Percentiles rank a stretch among this genome's conserved stretches.
Evolutionary conservation across 805 yeast genomes (phyloP).

Genomic region (Schizosaccharomyces octosporus): DNA sequence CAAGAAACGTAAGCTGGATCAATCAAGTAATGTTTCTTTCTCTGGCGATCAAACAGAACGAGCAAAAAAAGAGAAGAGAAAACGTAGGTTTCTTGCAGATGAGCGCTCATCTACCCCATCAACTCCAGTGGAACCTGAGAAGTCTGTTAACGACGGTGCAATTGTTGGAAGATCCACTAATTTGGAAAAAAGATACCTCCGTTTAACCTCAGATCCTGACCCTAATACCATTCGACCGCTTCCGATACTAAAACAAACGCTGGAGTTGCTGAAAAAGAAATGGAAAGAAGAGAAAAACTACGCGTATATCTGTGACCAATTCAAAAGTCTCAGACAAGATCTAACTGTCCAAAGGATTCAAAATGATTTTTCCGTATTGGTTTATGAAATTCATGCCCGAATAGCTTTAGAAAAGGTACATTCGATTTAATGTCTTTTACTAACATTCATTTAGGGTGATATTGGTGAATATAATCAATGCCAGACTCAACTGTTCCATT

Average conservation of each 20-base stretch:
- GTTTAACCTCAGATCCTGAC: constrained; percentile 79
- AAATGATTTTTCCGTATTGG: constrained; percentile 47
- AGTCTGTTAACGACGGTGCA: not conserved
- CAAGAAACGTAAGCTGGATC: not conserved
- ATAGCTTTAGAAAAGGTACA: constrained; percentile 46
- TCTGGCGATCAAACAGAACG: not conserved
- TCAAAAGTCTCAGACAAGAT: constrained; percentile 82
- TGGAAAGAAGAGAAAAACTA: constrained; percentile 33
- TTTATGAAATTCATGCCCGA: constrained; percentile 68
- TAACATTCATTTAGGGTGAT: constrained; percentile 20
- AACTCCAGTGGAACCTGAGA: not conserved
- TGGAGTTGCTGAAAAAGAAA: constrained; percentile 28
- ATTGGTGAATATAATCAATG: constrained; percentile 91
- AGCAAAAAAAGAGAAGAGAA: not conserved
- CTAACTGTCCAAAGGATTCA: constrained; percentile 73
- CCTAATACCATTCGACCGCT: constrained; percentile 65
- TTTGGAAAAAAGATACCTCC: constrained; percentile 54
- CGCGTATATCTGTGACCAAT: constrained; percentile 63
- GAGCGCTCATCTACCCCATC: not conserved
- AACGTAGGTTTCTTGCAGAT: not conserved
- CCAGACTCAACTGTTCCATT: constrained; percentile 47
- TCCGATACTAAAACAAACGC: constrained; percentile 30
- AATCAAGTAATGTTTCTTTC: not conserved
- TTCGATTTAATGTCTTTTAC: not conserved
- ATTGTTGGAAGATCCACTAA: constrained; percentile 38